Evolutionary conservation across 176 grass and related monocot species (phyloP).

Genomic region (Elymus sibiricus): DNA sequence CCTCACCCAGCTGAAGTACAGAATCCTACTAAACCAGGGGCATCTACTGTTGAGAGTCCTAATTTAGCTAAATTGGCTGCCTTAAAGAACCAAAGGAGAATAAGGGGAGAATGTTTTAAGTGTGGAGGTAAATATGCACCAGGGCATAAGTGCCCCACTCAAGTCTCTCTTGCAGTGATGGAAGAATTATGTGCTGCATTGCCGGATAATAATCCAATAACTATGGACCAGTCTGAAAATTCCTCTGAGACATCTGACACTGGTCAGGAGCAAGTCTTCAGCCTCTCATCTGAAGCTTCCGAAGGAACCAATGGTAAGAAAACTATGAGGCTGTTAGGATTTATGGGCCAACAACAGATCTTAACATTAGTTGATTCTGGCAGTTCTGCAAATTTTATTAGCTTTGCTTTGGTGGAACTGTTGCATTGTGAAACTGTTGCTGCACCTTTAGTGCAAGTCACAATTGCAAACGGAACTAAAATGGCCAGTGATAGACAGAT

Average conservation of each 20-base stretch:
- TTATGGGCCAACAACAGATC: background rate
- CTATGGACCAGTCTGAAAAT: too few relatives aligned
- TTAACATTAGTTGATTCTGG: background rate
- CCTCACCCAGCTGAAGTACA: background rate
- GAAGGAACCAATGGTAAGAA: background rate
- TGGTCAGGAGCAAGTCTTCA: background rate
- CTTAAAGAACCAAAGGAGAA: background rate
- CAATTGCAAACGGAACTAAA: background rate
- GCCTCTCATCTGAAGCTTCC: background rate
- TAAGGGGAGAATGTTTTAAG: background rate
- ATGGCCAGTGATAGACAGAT: too few relatives aligned
- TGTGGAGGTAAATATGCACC: background rate
- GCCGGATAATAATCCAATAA: background rate
- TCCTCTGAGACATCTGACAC: too few relatives aligned
- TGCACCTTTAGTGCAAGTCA: background rate
- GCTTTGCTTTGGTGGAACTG: background rate
- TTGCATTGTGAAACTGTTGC: background rate
- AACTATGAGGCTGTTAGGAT: background rate
- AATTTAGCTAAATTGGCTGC: background rate
- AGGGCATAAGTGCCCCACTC: background rate
- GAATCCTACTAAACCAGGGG: fast-evolving
- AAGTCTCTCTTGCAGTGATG: background rate
- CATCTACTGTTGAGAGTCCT: too few relatives aligned
- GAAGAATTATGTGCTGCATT: background rate
- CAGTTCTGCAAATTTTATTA: background rate